These are phyloP conservation scores for Nepenthes gracilis DNA, from an alignment of 148 eudicot genomes.

Conservation along the genomic window DNA sequence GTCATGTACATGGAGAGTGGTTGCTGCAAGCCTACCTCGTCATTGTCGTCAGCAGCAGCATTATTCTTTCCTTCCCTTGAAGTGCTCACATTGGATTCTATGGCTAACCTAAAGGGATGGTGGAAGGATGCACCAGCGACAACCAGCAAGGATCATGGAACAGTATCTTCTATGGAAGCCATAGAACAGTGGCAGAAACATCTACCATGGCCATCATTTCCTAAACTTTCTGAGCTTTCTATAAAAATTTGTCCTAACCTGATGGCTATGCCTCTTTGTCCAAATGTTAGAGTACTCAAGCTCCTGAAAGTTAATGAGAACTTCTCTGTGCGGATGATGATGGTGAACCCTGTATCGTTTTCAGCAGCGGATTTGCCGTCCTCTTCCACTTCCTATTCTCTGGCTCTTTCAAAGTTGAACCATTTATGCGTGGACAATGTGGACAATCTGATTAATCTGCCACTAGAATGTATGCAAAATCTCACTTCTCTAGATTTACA, in stretches of 20 bases:
- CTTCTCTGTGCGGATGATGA: not conserved
- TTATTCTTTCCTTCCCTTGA: constrained; percentile 27
- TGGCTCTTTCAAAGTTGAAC: not conserved
- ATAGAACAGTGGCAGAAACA: not conserved
- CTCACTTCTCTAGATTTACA: not conserved
- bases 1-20: not conserved
- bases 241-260: constrained; percentile 1
- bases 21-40: not conserved
- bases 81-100: not conserved
- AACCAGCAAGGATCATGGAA: not conserved
- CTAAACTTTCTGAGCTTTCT: not conserved
- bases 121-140: constrained; percentile 1
- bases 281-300: not conserved
- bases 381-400: not conserved
- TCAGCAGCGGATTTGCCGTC: not conserved
- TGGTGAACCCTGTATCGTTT: not conserved
- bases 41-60: not conserved
- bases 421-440: not conserved
- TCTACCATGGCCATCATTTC: constrained; percentile 8
- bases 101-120: constrained; percentile 21
- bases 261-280: constrained; percentile 7
- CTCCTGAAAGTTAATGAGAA: not conserved
- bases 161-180: not conserved
- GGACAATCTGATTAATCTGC: constrained; percentile 2
- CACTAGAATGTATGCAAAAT: not conserved